phyloP scores from a whole-genome alignment of 2,329 filamentous ascomycete genomes.

The Hypoxylon sp. region DNA sequence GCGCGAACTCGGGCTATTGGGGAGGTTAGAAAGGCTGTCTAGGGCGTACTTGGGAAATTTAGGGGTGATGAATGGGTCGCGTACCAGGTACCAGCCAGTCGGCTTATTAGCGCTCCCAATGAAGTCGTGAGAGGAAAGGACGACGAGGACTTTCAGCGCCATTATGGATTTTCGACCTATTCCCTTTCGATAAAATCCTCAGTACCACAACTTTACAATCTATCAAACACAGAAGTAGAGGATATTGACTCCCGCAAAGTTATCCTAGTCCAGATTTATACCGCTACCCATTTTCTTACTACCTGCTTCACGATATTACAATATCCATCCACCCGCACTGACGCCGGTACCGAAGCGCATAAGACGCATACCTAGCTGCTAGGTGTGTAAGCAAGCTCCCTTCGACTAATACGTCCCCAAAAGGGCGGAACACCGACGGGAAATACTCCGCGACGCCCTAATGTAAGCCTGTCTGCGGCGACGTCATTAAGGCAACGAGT shows the following conservation, averaged over 20 bases:
- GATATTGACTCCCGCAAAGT: not conserved
- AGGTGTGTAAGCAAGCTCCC: not conserved
- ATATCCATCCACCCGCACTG: not conserved
- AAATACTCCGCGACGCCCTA: not conserved
- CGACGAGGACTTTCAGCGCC: slow-evolving; percentile 75
- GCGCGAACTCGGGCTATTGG: slow-evolving; percentile 71
- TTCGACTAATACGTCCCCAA: not conserved
- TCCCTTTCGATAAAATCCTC: not conserved
- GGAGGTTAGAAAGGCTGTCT: not conserved
- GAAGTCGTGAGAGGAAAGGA: slow-evolving; percentile 73
- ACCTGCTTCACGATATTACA: not conserved
- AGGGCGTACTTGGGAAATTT: no score
- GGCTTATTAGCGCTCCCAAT: slow-evolving; percentile 64
- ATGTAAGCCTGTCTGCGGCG: slow-evolving; percentile 8
- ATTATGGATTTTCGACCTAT: slow-evolving; percentile 51
- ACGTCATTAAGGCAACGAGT: not conserved
- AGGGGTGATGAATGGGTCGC: slow-evolving; percentile 33
- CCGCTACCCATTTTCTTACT: not conserved
- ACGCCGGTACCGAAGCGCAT: slow-evolving; percentile 2
- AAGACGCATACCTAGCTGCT: no score
- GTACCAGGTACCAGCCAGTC: slow-evolving; percentile 79
- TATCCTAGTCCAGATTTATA: slow-evolving; percentile 5
- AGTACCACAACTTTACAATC: not conserved
- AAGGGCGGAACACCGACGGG: not conserved
- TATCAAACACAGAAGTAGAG: not conserved